Evolutionary conservation across 768 basidiomycete genomes (phyloP).

Genomic region (Scleroderma citrinum): DNA sequence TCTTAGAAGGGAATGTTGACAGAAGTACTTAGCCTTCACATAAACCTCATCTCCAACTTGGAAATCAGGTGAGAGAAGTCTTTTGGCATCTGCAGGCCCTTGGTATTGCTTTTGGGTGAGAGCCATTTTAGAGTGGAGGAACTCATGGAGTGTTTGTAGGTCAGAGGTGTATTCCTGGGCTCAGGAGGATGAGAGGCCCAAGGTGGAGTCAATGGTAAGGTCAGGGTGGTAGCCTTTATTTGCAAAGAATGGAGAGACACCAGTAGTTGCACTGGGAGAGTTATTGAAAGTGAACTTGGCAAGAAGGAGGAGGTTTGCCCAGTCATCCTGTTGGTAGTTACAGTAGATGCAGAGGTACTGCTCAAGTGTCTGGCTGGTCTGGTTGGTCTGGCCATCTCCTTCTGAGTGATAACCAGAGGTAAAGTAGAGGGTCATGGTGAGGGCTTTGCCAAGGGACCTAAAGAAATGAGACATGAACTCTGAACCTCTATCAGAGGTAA

Average conservation of each 20-base stretch:
- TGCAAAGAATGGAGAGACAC: constrained; percentile 27
- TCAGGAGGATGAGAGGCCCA: constrained; percentile 8
- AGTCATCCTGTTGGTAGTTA: constrained; percentile 31
- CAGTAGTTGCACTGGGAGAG: constrained; percentile 18
- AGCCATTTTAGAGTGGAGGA: constrained; percentile 12
- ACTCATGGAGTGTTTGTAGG: constrained; percentile 14
- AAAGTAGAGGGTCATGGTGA: constrained; percentile 19
- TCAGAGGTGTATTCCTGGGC: constrained; percentile 16
- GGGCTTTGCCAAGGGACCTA: constrained; percentile 18
- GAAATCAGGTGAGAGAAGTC: constrained; percentile 1
- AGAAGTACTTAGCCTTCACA: constrained; percentile 5
- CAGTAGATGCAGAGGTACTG: constrained; percentile 31
- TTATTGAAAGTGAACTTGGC: constrained; percentile 32
- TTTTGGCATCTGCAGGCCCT: constrained; percentile 3
- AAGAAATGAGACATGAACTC: constrained; percentile 31
- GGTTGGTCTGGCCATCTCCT: constrained; percentile 14
- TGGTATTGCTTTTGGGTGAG: constrained; percentile 11
- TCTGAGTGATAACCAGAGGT: constrained; percentile 13
- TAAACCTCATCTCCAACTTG: constrained; percentile 5
- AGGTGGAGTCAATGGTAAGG: constrained; percentile 10
- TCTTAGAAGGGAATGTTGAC: constrained; percentile 5
- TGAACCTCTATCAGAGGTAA: constrained; percentile 24
- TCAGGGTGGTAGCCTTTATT: constrained; percentile 26
- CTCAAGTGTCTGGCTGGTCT: constrained; percentile 18
- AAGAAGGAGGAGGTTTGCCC: constrained; percentile 25